phyloP scores from a whole-genome alignment of 164 flowering plant genomes.

The Macadamia tetraphylla region DNA sequence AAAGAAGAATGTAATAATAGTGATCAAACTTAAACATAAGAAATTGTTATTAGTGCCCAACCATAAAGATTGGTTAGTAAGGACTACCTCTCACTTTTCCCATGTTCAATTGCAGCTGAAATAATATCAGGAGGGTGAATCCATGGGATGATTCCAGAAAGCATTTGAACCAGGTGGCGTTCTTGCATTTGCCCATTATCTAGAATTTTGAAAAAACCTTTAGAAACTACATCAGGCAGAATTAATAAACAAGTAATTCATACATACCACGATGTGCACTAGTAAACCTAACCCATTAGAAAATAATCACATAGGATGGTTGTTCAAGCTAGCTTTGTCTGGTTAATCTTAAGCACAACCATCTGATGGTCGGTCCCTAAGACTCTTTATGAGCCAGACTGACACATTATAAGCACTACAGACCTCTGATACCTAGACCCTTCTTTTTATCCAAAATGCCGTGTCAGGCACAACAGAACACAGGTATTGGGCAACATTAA shows the following conservation, averaged over 20 bases:
- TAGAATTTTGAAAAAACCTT: conserved; percentile 23
- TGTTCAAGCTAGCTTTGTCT: no score
- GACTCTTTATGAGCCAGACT: no score
- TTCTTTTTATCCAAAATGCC: no score
- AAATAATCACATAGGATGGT: no score
- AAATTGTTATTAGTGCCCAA: conserved; percentile 7
- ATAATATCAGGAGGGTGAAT: conserved; percentile 77
- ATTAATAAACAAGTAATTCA: background rate
- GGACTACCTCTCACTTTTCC: conserved; percentile 85
- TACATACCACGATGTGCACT: background rate
- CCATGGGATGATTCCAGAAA: conserved; percentile 78
- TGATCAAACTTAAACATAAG: conserved; percentile 1
- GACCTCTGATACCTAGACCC: no score
- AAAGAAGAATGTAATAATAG: background rate
- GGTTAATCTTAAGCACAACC: no score
- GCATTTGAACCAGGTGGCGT: conserved; percentile 64
- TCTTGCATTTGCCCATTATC: conserved; percentile 61
- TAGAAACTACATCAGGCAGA: background rate
- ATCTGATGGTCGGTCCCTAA: no score
- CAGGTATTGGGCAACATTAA: no score
- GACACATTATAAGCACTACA: no score
- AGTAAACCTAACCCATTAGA: no score
- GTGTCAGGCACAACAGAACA: no score
- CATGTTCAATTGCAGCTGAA: conserved; percentile 53
- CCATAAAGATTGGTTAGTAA: conserved; percentile 1